phyloP scores from a whole-genome alignment of 495 filamentous ascomycete genomes.

The Penicillium coffeae region DNA sequence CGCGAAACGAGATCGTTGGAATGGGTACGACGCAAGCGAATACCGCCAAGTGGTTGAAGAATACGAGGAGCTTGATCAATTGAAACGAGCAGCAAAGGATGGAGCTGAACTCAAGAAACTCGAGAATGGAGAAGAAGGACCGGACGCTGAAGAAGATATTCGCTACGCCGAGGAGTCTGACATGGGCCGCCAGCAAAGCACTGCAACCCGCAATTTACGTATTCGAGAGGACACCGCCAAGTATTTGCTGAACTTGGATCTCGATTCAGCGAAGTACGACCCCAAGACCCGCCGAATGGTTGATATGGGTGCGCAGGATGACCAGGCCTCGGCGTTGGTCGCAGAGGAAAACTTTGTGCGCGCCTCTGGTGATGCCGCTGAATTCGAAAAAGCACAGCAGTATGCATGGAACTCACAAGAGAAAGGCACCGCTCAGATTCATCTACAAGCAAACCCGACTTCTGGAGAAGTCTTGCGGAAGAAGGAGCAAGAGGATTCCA shows the following conservation, averaged over 20 bases:
- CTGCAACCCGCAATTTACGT: conserved; percentile 83
- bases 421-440: conserved; percentile 65
- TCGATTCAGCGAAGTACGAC: conserved; percentile 97
- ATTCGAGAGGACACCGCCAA: conserved; percentile 98
- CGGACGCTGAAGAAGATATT: conserved; percentile 58
- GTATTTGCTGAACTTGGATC: conserved; percentile 89
- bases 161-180: conserved; percentile 97
- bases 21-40: conserved; percentile 87
- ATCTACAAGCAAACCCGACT: conserved; percentile 95
- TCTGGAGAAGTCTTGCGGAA: conserved; percentile 80
- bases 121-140: conserved; percentile 50
- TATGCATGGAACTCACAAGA: conserved; percentile 98
- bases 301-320: conserved; percentile 75
- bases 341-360: conserved; percentile 93
- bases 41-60: conserved; percentile 83
- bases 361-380: conserved; percentile 86
- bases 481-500: conserved; percentile 68
- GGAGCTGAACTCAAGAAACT: conserved; percentile 40
- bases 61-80: conserved; percentile 78
- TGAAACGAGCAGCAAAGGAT: conserved; percentile 59
- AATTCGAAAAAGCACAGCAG: conserved; percentile 83
- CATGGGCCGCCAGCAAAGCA: conserved; percentile 87
- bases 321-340: conserved; percentile 81
- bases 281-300: conserved; percentile 95
- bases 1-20: conserved; percentile 97